These are phyloP conservation scores for Irpex rosettiformis DNA, from an alignment of 1,284 basidiomycete species.

Conservation along the genomic window DNA sequence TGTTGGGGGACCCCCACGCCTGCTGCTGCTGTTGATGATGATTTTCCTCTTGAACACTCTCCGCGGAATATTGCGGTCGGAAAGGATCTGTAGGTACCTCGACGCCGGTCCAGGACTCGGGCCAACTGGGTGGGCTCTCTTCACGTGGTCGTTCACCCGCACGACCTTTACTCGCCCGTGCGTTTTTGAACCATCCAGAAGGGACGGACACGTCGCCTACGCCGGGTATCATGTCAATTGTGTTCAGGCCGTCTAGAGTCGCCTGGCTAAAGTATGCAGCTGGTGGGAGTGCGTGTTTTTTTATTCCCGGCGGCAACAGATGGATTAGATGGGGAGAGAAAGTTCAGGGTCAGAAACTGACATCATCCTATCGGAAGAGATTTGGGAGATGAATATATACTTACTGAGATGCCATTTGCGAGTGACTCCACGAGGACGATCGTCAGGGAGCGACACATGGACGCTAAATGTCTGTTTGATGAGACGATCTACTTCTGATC, in stretches of 20 bases:
- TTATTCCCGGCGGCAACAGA: background rate
- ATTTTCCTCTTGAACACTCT: slow-evolving; percentile 5
- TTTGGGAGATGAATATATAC: slow-evolving; percentile 27
- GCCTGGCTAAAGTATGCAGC: slow-evolving; percentile 80
- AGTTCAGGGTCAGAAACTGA: background rate
- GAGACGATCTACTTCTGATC: slow-evolving; percentile 36
- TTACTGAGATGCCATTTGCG: slow-evolving; percentile 82
- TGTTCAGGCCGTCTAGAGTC: slow-evolving; percentile 61
- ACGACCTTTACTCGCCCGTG: slow-evolving; percentile 59
- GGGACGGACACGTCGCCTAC: slow-evolving; percentile 64
- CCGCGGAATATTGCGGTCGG: slow-evolving; percentile 20
- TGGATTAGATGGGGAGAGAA: too few relatives aligned
- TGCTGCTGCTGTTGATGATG: too few relatives aligned
- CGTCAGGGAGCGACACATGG: slow-evolving; percentile 66
- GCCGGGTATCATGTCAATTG: slow-evolving; percentile 61
- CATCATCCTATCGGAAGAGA: background rate
- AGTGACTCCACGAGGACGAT: slow-evolving; percentile 55
- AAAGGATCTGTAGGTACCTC: slow-evolving; percentile 13
- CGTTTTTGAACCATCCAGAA: slow-evolving; percentile 73
- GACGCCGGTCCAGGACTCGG: slow-evolving; percentile 27
- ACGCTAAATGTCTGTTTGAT: slow-evolving; percentile 86
- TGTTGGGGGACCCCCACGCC: background rate
- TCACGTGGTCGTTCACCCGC: slow-evolving; percentile 41
- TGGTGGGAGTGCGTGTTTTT: too few relatives aligned
- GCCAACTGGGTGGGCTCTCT: slow-evolving; percentile 22